These are phyloP conservation scores for Coemansia sp. DNA, from an alignment of 192 early-diverging fungal species.

Conservation along the genomic window DNA sequence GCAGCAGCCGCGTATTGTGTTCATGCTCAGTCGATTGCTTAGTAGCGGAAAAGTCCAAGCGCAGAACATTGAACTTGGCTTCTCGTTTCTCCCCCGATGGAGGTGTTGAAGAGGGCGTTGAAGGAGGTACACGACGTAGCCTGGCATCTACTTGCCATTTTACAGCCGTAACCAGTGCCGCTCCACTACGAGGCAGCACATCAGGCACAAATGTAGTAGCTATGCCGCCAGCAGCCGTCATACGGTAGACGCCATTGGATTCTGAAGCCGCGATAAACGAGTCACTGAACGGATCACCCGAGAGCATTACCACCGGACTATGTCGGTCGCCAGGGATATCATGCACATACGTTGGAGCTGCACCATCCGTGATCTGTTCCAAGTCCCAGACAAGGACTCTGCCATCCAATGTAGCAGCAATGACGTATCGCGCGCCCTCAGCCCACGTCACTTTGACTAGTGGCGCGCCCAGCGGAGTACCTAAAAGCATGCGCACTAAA, in stretches of 20 bases:
- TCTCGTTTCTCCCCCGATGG: neutral
- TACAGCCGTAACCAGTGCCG: slow-evolving; percentile 15
- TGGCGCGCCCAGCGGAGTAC: neutral
- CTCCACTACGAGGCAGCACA: neutral
- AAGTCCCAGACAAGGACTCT: slow-evolving; percentile 38
- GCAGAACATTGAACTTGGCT: slow-evolving; percentile 5
- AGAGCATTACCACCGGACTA: slow-evolving; percentile 28
- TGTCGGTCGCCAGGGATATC: neutral
- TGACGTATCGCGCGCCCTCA: slow-evolving; percentile 23
- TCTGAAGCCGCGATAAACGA: slow-evolving; percentile 34
- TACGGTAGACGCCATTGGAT: slow-evolving; percentile 22
- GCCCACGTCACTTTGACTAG: slow-evolving; percentile 39
- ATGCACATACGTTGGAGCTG: slow-evolving; percentile 2
- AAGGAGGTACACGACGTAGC: neutral
- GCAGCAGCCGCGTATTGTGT: slow-evolving; percentile 25
- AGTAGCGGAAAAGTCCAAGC: neutral
- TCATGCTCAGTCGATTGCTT: neutral
- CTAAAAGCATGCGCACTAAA: slow-evolving; percentile 9
- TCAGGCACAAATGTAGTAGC: slow-evolving; percentile 9
- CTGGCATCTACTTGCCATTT: slow-evolving; percentile 19
- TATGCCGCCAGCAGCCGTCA: slow-evolving; percentile 16
- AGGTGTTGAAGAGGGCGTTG: neutral
- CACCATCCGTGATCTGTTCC: neutral
- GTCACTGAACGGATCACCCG: slow-evolving; percentile 30
- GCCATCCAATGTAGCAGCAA: slow-evolving; percentile 17